Evolutionary conservation across 2,329 filamentous ascomycete species (phyloP).

Genomic region (Hymenoscyphus infarciens): DNA sequence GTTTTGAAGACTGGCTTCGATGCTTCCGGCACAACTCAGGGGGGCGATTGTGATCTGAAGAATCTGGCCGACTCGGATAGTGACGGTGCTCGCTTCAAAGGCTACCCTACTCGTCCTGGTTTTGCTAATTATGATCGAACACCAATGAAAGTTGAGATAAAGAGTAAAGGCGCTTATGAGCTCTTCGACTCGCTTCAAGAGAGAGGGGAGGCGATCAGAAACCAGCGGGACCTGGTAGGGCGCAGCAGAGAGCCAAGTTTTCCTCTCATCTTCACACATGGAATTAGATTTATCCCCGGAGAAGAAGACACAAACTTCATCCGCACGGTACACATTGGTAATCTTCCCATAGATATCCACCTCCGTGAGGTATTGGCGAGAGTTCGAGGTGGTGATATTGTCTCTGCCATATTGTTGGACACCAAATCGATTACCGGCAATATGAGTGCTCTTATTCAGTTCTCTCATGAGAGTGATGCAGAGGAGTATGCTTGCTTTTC

Average conservation of each 20-base stretch:
- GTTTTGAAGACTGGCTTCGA: constrained; percentile 26
- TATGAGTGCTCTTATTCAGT: constrained; percentile 25
- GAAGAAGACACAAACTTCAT: constrained; percentile 19
- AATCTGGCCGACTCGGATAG: neutral
- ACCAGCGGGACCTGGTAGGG: constrained; percentile 7
- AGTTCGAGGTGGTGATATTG: constrained; percentile 27
- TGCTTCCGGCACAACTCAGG: constrained; percentile 14
- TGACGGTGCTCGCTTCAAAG: neutral
- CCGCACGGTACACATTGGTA: constrained; percentile 26
- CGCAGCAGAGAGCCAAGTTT: constrained; percentile 9
- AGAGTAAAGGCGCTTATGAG: neutral
- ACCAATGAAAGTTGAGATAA: neutral
- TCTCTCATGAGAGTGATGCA: constrained; percentile 24
- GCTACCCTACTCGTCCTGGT: neutral
- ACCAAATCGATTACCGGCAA: constrained; percentile 15
- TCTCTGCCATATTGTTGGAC: constrained; percentile 17
- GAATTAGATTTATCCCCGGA: constrained; percentile 23
- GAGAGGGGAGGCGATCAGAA: constrained; percentile 11
- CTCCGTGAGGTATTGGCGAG: constrained; percentile 26
- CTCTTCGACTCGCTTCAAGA: constrained; percentile 1
- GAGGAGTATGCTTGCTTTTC: constrained; percentile 25
- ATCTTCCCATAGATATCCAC: constrained; percentile 22
- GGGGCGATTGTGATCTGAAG: constrained; percentile 19
- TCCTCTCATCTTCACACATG: constrained; percentile 28
- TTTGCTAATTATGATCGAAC: neutral